These are phyloP conservation scores for Dittrichia graveolens DNA, from an alignment of 129 eudicot species.

Conservation along the genomic window DNA sequence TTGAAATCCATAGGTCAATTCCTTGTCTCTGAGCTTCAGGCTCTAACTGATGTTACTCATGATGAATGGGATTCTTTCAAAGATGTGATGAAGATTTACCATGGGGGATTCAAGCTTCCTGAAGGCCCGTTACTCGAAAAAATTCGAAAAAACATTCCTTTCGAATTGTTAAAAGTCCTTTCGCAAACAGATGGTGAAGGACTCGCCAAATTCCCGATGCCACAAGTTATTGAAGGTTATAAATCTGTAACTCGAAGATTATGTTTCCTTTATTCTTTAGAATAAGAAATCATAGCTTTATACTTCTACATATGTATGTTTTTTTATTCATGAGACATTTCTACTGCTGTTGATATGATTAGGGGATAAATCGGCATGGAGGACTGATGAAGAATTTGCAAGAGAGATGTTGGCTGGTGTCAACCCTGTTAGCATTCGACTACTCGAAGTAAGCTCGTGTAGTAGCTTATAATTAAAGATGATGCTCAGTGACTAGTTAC, in stretches of 20 bases:
- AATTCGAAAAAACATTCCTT: constrained; percentile 30
- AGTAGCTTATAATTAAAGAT: neutral
- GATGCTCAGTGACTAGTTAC: neutral
- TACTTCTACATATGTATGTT: neutral
- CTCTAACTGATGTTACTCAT: constrained; percentile 37
- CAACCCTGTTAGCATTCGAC: constrained; percentile 29
- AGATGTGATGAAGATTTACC: constrained; percentile 45
- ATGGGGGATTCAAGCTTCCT: constrained; percentile 52
- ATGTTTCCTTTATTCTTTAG: neutral
- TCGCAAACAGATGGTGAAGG: constrained; percentile 50
- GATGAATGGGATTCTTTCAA: constrained; percentile 46
- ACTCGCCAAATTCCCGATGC: constrained; percentile 47
- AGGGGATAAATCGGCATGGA: constrained; percentile 72
- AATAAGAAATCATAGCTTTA: neutral
- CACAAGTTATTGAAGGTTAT: constrained; percentile 54
- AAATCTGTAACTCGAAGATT: neutral
- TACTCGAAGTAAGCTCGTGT: constrained; percentile 12
- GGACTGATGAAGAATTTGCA: constrained; percentile 44
- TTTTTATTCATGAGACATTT: neutral
- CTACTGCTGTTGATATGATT: neutral
- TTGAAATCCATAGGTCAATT: constrained; percentile 45
- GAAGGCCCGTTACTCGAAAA: constrained; percentile 27
- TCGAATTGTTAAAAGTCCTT: constrained; percentile 44
- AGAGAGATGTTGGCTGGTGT: constrained; percentile 29
- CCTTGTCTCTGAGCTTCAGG: constrained; percentile 38